Percentiles rank a stretch among this genome's conserved stretches.
Conservation (phyloP, 495 filamentous ascomycete genomes). For the Ascodesmis nigricans region DNA sequence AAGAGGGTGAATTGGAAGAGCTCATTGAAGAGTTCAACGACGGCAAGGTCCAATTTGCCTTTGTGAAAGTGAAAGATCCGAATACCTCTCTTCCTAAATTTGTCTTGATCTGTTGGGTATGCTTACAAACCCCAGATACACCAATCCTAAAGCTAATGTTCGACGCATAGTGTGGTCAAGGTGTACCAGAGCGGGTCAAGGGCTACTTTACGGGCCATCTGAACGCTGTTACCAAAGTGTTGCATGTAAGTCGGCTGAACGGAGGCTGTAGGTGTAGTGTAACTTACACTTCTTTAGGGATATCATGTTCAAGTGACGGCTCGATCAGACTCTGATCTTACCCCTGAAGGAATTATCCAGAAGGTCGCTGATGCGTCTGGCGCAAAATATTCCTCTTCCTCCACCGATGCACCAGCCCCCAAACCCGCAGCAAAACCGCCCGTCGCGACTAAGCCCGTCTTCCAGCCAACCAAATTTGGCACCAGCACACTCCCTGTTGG, state of each 20-base stretch:
- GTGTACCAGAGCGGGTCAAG: constrained; percentile 93
- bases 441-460: constrained; percentile 66
- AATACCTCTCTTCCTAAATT: constrained; percentile 82
- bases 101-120: constrained; percentile 73
- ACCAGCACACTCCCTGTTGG: constrained; percentile 26
- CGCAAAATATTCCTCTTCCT: constrained; percentile 57
- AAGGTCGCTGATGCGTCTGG: constrained; percentile 94
- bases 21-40: constrained; percentile 97
- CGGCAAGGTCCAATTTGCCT: constrained; percentile 89
- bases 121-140: constrained; percentile 3
- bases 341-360: constrained; percentile 66
- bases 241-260: constrained; percentile 39
- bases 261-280: no score
- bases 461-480: constrained; percentile 53
- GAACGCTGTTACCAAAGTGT: constrained; percentile 63
- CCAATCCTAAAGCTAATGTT: constrained; percentile 1
- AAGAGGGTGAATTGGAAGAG: constrained; percentile 84
- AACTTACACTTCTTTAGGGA: constrained; percentile 36
- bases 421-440: constrained; percentile 40
- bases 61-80: constrained; percentile 83
- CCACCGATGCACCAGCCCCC: constrained; percentile 27
- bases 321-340: constrained; percentile 69
- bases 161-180: constrained; percentile 51
- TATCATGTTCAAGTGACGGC: constrained; percentile 96
- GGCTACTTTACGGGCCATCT: constrained; percentile 94